Percentiles rank a stretch among this genome's conserved stretches.
phyloP scores from a whole-genome alignment of 768 basidiomycete species.

The Mycena galopus region DNA sequence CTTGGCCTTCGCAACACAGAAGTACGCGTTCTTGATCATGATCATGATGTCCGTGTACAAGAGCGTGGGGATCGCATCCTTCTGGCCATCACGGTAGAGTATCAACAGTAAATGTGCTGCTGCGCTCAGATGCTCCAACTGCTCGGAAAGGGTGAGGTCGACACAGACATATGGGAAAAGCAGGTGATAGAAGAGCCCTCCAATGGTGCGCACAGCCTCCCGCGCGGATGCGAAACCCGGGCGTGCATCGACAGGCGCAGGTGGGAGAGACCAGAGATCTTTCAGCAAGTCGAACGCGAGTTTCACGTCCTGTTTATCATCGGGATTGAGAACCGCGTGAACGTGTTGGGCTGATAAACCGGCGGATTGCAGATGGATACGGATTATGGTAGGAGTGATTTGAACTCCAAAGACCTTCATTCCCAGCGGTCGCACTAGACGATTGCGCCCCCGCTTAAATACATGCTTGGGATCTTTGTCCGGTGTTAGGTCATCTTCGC shows the following conservation, averaged over 20 bases:
- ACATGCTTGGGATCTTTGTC: slow-evolving; percentile 33
- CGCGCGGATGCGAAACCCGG: background rate
- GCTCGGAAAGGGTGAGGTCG: slow-evolving; percentile 46
- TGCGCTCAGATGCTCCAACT: slow-evolving; percentile 48
- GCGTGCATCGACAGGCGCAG: background rate
- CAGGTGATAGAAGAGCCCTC: slow-evolving; percentile 31
- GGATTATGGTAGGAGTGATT: background rate
- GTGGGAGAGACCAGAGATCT: background rate
- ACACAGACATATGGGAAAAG: slow-evolving; percentile 47
- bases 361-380: background rate
- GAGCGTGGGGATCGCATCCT: slow-evolving; percentile 29
- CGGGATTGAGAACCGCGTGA: background rate
- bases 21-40: slow-evolving; percentile 54
- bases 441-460: slow-evolving; percentile 45
- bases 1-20: slow-evolving; percentile 54
- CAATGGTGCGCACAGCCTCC: background rate
- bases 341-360: background rate
- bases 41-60: slow-evolving; percentile 47
- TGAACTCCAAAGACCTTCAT: background rate
- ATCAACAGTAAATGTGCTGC: slow-evolving; percentile 43
- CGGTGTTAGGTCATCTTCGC: background rate
- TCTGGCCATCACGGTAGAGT: background rate
- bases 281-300: background rate
- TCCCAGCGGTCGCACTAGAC: slow-evolving; percentile 24
- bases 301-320: background rate